Evolutionary conservation across 495 filamentous ascomycete genomes (phyloP).

Genomic region (Hyaloscypha finlandica): DNA sequence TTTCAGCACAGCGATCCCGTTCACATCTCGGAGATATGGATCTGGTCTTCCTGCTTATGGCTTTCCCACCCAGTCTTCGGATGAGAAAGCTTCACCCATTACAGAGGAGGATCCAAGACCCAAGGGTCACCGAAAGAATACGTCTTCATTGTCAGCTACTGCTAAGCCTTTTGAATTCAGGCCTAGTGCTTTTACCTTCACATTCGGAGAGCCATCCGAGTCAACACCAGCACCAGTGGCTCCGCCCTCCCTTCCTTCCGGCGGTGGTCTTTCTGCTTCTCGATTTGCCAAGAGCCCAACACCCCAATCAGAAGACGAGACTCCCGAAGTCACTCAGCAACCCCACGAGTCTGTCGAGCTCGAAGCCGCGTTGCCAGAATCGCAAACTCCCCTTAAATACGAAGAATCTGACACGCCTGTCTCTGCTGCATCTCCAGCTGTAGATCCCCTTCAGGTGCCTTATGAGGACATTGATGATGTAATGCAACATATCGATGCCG

Average conservation of each 20-base stretch:
- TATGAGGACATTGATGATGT: slow-evolving; percentile 83
- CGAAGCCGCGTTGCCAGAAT: slow-evolving; percentile 34
- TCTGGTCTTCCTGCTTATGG: slow-evolving; percentile 35
- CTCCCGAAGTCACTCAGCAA: slow-evolving; percentile 29
- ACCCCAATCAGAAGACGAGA: slow-evolving; percentile 33
- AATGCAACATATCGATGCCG: slow-evolving; percentile 78
- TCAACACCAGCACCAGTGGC: slow-evolving; percentile 27
- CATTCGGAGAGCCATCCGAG: slow-evolving; percentile 34
- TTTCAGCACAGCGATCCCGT: slow-evolving; percentile 40
- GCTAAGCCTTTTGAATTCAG: slow-evolving; percentile 69
- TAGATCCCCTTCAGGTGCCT: not conserved
- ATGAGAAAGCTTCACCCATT: slow-evolving; percentile 29
- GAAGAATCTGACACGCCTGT: slow-evolving; percentile 21
- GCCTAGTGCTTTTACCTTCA: slow-evolving; percentile 40
- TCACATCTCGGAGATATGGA: slow-evolving; percentile 31
- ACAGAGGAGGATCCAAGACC: slow-evolving; percentile 30
- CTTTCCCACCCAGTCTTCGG: slow-evolving; percentile 10
- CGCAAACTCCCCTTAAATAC: slow-evolving; percentile 34
- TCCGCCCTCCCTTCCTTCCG: slow-evolving; percentile 31
- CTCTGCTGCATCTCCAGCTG: slow-evolving; percentile 40
- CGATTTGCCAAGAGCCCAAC: slow-evolving; percentile 43
- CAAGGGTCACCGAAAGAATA: slow-evolving; percentile 47
- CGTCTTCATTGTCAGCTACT: slow-evolving; percentile 64
- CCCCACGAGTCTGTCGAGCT: slow-evolving; percentile 33
- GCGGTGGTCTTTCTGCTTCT: slow-evolving; percentile 42